These are phyloP conservation scores for Westerdykella aurantiaca DNA, from an alignment of 2,329 filamentous ascomycete genomes.

Conservation along the genomic window DNA sequence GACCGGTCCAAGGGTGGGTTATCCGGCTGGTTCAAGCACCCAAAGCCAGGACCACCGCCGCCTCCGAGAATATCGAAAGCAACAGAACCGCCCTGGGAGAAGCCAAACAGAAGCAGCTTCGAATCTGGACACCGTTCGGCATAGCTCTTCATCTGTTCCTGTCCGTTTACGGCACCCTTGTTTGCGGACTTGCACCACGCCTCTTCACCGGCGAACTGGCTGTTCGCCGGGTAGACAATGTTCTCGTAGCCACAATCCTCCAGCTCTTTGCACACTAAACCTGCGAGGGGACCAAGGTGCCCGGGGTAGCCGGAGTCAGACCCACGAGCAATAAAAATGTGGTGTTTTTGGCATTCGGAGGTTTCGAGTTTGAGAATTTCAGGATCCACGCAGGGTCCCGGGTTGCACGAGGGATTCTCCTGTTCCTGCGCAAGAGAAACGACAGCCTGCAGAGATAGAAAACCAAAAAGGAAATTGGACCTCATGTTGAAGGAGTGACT, in stretches of 20 bases:
- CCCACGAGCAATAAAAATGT: conserved; percentile 23
- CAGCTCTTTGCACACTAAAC: conserved; percentile 20
- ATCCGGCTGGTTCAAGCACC: conserved; percentile 15
- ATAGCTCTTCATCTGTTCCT: conserved; percentile 24
- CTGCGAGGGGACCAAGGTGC: conserved; percentile 22
- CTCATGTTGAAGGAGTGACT: too few relatives aligned
- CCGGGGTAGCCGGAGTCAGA: conserved; percentile 24
- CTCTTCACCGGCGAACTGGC: conserved; percentile 12
- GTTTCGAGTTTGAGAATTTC: conserved; percentile 13
- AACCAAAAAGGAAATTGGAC: too few relatives aligned
- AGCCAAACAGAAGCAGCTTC: conserved; percentile 23
- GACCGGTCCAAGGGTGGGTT: conserved; percentile 18
- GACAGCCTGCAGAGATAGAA: background rate
- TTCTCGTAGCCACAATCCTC: conserved; percentile 26
- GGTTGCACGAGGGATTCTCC: background rate
- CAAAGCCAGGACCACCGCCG: conserved; percentile 20
- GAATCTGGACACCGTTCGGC: conserved; percentile 22
- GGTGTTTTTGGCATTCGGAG: conserved; percentile 19
- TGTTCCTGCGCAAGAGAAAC: background rate
- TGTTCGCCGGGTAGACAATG: conserved; percentile 21
- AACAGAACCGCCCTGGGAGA: conserved; percentile 24
- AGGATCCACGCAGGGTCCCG: background rate
- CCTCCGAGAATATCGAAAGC: conserved; percentile 21
- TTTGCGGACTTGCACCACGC: conserved; percentile 22
- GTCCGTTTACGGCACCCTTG: conserved; percentile 21